Percentiles rank a stretch among this genome's conserved stretches.
Evolutionary conservation across 805 yeast species (phyloP).

Genomic region (Ogataea henricii): DNA sequence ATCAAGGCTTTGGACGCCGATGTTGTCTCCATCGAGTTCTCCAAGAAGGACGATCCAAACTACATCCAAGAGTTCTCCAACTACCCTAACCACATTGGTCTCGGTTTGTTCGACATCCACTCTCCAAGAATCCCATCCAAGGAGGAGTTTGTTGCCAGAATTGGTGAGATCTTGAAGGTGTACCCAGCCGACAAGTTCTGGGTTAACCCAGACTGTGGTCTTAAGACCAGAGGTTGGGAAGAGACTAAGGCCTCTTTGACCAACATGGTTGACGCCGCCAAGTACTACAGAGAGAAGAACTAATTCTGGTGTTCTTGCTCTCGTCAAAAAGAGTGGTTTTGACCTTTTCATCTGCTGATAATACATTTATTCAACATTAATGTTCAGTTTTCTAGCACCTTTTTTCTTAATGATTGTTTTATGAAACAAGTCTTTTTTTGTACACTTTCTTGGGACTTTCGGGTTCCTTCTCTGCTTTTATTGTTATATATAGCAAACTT

Average conservation of each 20-base stretch:
- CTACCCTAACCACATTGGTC: constrained; percentile 99
- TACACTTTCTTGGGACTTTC: constrained; percentile 9
- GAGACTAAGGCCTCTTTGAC: constrained; percentile 94
- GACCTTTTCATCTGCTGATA: constrained; percentile 15
- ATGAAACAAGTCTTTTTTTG: constrained; percentile 18
- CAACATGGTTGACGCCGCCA: constrained; percentile 99
- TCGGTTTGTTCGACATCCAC: constrained; percentile 98
- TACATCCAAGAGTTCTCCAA: constrained; percentile 96
- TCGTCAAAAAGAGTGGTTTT: not conserved
- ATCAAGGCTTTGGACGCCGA: constrained; percentile 99
- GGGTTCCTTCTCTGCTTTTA: constrained; percentile 21
- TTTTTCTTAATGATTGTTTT: constrained; percentile 16
- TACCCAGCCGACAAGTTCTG: constrained; percentile 98
- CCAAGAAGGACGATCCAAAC: constrained; percentile 99
- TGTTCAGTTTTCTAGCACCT: constrained; percentile 24
- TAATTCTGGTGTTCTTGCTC: constrained; percentile 17
- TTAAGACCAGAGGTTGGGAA: constrained; percentile 99
- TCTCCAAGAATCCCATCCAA: constrained; percentile 99
- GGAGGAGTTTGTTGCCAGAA: constrained; percentile 93
- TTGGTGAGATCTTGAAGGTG: constrained; percentile 90
- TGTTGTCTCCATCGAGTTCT: constrained; percentile 98
- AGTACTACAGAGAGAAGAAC: constrained; percentile 70
- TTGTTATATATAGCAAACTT: constrained; percentile 28
- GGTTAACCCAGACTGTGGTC: constrained; percentile 99
- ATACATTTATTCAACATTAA: constrained; percentile 43